Evolutionary conservation across 1,139 yeast genomes (phyloP).

Genomic region (Magnusiomyces fungicola): DNA sequence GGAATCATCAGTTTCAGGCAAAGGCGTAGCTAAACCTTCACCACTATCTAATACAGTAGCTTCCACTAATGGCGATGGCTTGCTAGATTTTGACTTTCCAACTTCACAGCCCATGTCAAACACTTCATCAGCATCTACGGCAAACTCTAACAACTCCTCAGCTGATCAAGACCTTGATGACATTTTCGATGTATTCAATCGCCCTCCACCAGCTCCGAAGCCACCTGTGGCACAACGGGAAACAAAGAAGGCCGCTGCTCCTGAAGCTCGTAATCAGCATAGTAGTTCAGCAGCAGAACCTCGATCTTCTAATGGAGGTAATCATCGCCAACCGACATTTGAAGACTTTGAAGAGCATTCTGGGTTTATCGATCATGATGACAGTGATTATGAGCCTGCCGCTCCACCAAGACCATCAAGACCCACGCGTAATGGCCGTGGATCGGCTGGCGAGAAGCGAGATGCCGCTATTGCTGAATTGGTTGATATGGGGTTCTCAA

Average conservation of each 20-base stretch:
- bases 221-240: conserved; percentile 3
- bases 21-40: no score
- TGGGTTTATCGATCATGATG: neutral
- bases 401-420: neutral
- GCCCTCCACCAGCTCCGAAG: conserved; percentile 20
- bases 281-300: neutral
- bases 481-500: conserved; percentile 71
- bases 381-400: neutral
- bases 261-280: conserved; percentile 1
- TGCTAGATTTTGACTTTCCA: neutral
- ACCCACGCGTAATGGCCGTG: neutral
- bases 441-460: conserved; percentile 22
- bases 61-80: neutral
- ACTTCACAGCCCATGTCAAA: conserved; percentile 6
- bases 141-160: neutral
- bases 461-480: conserved; percentile 63
- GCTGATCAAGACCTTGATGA: conserved; percentile 21
- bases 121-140: neutral
- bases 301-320: neutral
- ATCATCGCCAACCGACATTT: neutral
- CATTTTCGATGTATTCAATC: conserved; percentile 31
- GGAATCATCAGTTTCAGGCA: no score
- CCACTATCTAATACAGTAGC: no score
- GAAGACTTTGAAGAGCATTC: neutral
- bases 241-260: conserved; percentile 6